A percentile compares a stretch with the other conserved stretches of the same genome.
These are phyloP conservation scores for Chytriomyces hyalinus DNA, from an alignment of 192 early-diverging fungal species.

Conservation along the genomic window DNA sequence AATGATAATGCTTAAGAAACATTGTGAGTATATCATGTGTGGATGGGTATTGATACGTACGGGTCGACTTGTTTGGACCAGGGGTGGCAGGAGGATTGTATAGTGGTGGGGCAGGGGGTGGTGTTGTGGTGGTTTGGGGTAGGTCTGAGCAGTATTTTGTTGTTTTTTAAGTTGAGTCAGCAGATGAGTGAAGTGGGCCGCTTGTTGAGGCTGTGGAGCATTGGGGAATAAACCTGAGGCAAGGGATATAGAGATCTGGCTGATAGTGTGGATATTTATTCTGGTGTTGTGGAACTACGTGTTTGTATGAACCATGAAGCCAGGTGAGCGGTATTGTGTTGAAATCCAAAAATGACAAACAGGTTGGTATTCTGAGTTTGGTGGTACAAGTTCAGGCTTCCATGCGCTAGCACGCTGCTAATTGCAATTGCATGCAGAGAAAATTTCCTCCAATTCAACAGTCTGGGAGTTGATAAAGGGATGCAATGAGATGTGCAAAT, in stretches of 20 bases:
- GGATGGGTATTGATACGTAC: slow-evolving; percentile 76
- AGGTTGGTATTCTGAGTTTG: no score
- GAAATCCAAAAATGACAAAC: no score
- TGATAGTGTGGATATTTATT: not conserved
- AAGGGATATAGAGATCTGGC: not conserved
- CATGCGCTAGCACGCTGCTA: no score
- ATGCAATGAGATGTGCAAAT: no score
- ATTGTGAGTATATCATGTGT: slow-evolving; percentile 67
- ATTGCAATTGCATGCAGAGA: no score
- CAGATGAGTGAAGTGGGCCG: slow-evolving; percentile 10
- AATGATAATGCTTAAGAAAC: no score
- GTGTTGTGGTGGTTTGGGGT: not conserved
- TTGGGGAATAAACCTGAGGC: not conserved
- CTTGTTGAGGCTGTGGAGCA: slow-evolving; percentile 15
- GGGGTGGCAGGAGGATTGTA: slow-evolving; percentile 4
- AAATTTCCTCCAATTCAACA: no score
- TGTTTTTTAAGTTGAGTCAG: slow-evolving; percentile 17
- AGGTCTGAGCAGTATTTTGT: not conserved
- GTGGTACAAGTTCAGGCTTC: no score
- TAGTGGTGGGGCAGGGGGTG: slow-evolving; percentile 4
- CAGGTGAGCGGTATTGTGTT: no score
- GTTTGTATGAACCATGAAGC: no score
- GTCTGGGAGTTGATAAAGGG: no score
- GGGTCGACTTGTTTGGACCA: slow-evolving; percentile 63
- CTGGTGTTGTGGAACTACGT: not conserved